A percentile compares a stretch with the other conserved stretches of the same genome.
These are phyloP conservation scores for Lyophyllum shimeji DNA, from an alignment of 768 basidiomycete species.

Conservation along the genomic window DNA sequence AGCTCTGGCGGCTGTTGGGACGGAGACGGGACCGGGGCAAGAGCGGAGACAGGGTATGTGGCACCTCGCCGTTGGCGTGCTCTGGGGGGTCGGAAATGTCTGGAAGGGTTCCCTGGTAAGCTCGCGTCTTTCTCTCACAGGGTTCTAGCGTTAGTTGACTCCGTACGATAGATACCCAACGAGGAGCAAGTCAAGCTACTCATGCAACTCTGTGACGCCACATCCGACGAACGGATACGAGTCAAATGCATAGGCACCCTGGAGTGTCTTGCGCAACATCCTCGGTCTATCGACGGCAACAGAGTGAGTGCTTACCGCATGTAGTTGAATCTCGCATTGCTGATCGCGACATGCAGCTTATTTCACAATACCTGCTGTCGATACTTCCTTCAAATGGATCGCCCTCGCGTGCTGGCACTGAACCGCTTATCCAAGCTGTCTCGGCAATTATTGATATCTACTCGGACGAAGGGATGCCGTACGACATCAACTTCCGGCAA, in stretches of 20 bases:
- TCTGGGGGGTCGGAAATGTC: conserved; percentile 84
- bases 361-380: conserved; percentile 66
- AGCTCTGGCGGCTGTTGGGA: conserved; percentile 58
- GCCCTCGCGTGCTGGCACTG: conserved; percentile 48
- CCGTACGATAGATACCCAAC: conserved; percentile 45
- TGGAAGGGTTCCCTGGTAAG: conserved; percentile 70
- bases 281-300: conserved; percentile 64
- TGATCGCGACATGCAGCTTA: conserved; percentile 39
- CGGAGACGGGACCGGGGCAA: conserved; percentile 58
- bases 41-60: conserved; percentile 75
- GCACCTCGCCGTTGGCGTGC: conserved; percentile 75
- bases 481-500: conserved; percentile 79
- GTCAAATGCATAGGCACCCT: conserved; percentile 87
- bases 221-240: conserved; percentile 52
- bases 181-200: conserved; percentile 63
- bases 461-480: conserved; percentile 80
- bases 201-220: conserved; percentile 61
- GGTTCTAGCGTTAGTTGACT: not conserved
- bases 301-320: conserved; percentile 34
- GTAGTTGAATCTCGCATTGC: not conserved
- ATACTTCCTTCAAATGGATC: conserved; percentile 47
- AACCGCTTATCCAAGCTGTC: conserved; percentile 72
- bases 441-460: conserved; percentile 92
- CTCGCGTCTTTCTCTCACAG: not conserved
- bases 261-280: conserved; percentile 77